Conservation (phyloP, 495 filamentous ascomycete species). For the Aspergillus homomorphus region DNA sequence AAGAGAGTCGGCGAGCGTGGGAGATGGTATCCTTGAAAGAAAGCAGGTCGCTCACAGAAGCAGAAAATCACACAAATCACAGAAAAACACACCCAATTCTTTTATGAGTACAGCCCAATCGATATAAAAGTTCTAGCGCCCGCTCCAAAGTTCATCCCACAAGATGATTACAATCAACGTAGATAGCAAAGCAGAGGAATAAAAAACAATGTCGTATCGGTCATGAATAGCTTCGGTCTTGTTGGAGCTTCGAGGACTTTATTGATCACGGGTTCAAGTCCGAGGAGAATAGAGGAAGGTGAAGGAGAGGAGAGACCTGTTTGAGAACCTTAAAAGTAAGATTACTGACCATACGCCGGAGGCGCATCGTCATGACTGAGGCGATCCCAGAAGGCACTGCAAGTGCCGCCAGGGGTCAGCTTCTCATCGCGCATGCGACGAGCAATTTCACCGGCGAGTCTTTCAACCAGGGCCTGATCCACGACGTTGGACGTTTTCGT, state of each 20-base stretch:
- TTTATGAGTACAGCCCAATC: constrained; percentile 17
- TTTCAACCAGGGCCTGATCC: constrained; percentile 84
- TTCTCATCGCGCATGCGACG: constrained; percentile 77
- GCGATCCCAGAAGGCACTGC: constrained; percentile 41
- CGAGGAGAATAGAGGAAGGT: constrained; percentile 13
- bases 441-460: constrained; percentile 88
- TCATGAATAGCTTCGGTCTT: constrained; percentile 32
- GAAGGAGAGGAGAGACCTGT: constrained; percentile 12
- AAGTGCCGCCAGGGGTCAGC: constrained; percentile 30
- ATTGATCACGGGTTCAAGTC: background rate
- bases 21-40: constrained; percentile 24
- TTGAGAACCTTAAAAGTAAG: background rate
- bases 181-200: constrained; percentile 16
- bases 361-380: constrained; percentile 39
- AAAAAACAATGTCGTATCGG: constrained; percentile 32
- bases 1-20: constrained; percentile 13
- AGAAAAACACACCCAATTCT: constrained; percentile 17
- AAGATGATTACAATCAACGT: constrained; percentile 9
- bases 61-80: constrained; percentile 5
- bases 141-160: constrained; percentile 8
- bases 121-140: constrained; percentile 15
- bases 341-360: constrained; percentile 46
- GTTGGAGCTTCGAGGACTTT: constrained; percentile 18
- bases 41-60: constrained; percentile 7
- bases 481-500: constrained; percentile 54